phyloP scores from a whole-genome alignment of 2,329 filamentous ascomycete species.

The Ophiostoma sp. region DNA sequence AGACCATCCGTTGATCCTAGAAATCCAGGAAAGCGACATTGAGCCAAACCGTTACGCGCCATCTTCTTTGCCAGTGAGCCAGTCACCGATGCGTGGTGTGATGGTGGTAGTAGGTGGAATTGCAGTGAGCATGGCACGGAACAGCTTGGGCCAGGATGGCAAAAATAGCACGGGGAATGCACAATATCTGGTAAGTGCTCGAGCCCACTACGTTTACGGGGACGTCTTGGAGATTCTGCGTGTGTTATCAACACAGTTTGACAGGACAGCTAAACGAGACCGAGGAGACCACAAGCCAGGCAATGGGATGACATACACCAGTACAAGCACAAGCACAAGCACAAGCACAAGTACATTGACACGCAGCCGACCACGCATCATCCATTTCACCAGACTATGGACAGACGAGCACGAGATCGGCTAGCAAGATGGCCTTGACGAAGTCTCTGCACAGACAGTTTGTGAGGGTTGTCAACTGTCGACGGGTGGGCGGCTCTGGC shows the following conservation, averaged over 20 bases:
- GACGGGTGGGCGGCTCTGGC: slow-evolving; percentile 19
- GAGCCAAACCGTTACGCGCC: no score
- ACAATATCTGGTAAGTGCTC: no score
- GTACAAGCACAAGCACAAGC: not conserved
- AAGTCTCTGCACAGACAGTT: not conserved
- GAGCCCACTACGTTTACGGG: not conserved
- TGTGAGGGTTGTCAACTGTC: not conserved
- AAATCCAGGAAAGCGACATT: no score
- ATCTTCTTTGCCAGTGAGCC: no score
- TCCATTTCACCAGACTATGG: no score
- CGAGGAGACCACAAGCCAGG: not conserved
- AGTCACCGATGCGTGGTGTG: no score
- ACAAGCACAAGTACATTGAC: not conserved
- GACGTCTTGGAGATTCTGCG: not conserved
- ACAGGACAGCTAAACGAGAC: not conserved
- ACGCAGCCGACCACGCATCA: no score
- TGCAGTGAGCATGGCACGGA: no score
- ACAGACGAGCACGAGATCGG: not conserved
- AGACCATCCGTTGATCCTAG: no score
- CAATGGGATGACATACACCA: not conserved
- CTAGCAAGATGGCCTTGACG: not conserved
- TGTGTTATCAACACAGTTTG: slow-evolving; percentile 4
- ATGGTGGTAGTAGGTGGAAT: no score
- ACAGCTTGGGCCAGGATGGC: no score
- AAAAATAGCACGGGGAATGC: no score